phyloP scores from a whole-genome alignment of 148 eudicot genomes.

The Cornus florida region DNA sequence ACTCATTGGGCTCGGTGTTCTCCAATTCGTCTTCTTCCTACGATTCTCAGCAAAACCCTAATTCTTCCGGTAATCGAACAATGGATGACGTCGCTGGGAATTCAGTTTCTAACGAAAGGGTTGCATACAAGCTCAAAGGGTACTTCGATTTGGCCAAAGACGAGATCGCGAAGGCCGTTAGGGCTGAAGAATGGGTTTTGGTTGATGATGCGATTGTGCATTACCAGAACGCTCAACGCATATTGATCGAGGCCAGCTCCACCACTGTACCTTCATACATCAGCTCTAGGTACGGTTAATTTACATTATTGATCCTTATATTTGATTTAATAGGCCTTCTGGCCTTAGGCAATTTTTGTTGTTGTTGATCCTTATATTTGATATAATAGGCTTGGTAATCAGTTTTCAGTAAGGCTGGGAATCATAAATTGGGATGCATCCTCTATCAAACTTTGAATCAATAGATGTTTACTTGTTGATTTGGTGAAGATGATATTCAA shows the following conservation, averaged over 20 bases:
- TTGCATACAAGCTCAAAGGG: constrained; percentile 90
- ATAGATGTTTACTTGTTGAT: neutral
- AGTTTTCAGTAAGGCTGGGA: neutral
- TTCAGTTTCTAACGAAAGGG: constrained; percentile 62
- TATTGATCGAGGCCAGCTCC: constrained; percentile 67
- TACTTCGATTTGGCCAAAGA: constrained; percentile 83
- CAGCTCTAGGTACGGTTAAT: constrained; percentile 46
- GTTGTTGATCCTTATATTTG: neutral
- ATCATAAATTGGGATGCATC: neutral
- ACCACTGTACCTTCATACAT: constrained; percentile 76
- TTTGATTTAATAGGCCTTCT: neutral
- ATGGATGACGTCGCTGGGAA: constrained; percentile 59
- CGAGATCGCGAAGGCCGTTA: constrained; percentile 85
- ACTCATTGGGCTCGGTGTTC: constrained; percentile 54
- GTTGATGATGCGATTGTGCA: constrained; percentile 71
- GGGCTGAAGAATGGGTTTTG: constrained; percentile 93
- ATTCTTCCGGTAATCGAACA: constrained; percentile 16
- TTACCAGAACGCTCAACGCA: constrained; percentile 67
- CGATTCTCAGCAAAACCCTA: constrained; percentile 53
- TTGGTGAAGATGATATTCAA: neutral
- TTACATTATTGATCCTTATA: neutral
- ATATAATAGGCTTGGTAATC: neutral
- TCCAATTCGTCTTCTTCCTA: constrained; percentile 32
- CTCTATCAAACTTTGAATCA: neutral
- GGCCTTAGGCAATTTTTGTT: no score